phyloP scores from a whole-genome alignment of 768 basidiomycete species.

The Lactarius indigo region DNA sequence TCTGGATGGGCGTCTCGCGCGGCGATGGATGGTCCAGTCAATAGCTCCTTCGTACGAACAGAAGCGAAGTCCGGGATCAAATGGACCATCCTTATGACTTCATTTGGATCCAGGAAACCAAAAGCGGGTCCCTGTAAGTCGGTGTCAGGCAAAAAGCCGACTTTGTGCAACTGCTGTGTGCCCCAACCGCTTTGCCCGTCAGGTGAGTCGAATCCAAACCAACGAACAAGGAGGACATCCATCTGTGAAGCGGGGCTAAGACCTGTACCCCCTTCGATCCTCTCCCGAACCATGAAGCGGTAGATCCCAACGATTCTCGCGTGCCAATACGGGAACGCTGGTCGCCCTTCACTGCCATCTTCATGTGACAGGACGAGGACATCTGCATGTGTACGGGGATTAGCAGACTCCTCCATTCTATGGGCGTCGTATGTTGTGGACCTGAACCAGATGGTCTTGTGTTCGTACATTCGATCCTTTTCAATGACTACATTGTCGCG shows the following conservation, averaged over 20 bases:
- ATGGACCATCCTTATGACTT: slow-evolving; percentile 31
- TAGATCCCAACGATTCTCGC: slow-evolving; percentile 31
- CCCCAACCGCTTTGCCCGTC: slow-evolving; percentile 6
- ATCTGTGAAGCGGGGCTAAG: slow-evolving; percentile 23
- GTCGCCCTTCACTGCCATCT: neutral
- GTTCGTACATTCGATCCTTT: neutral
- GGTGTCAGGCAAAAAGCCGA: slow-evolving; percentile 27
- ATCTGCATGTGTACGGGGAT: slow-evolving; percentile 17
- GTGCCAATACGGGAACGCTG: slow-evolving; percentile 31
- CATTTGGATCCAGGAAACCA: slow-evolving; percentile 32
- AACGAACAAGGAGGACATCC: slow-evolving; percentile 6
- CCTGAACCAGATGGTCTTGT: neutral
- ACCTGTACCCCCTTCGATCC: slow-evolving; percentile 33
- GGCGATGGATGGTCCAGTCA: neutral
- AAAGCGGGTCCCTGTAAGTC: slow-evolving; percentile 26
- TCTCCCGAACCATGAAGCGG: slow-evolving; percentile 28
- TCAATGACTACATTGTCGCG: neutral
- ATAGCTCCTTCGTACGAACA: slow-evolving; percentile 10
- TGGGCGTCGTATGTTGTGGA: neutral
- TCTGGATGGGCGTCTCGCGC: neutral
- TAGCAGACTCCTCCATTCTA: neutral
- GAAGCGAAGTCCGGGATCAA: slow-evolving; percentile 32
- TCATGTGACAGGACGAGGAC: slow-evolving; percentile 31
- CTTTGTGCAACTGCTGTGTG: slow-evolving; percentile 21
- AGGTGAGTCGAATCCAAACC: slow-evolving; percentile 7